Evolutionary conservation across 345 rosid genomes (phyloP), one percentile per base, ranked within the genome.

Genomic region (Eucalyptus guilfoylei): DNA sequence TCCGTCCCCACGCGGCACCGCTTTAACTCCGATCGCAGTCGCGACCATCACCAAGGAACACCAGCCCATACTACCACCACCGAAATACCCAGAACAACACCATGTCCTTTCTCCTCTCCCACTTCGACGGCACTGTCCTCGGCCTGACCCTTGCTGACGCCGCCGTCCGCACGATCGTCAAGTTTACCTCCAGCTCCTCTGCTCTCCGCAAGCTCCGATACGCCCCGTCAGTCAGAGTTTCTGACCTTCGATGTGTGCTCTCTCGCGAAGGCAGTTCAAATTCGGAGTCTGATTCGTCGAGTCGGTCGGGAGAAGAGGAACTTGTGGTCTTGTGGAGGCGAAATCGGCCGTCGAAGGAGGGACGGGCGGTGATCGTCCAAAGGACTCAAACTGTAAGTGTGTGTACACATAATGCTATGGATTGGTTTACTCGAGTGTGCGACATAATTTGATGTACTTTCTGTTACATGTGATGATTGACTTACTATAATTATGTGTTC

Each of bases 71-170:
- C 69, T 28, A 12, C n/a, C 69, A 60, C 69, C 69, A 60, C 69
- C 2, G 9, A 28, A 3, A 28, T 28, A 28, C 32, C 15, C 1
- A 30, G 32, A 30, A 62, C 32, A 28, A 17, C 69, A 62, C 69
- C 69, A 96, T 96, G 98, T 86, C 93, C 16, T 89, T 93, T 44
- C 80, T 95, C 30, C 87, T 96, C 86, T 81, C 94, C 64, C 96
- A 93, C 44, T 87, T 97, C 67, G 97, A 96, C 92, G 99, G 99
- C 72, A 98, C 98, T 40, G 88, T 96, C 64, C 91, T 98, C 72
- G 99, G 99, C 11, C 91, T 91, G 4, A 94, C 96, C 89, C 92
- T 98, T 23, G 97, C 98, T 6, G 93, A 92, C 89, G 91, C 93
- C 83, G 96, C 98, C 86, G 92, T 94, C 11, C 95, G 96, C 45